Conservation (phyloP, 805 yeast genomes). For the Metschnikowia amazonensis region DNA sequence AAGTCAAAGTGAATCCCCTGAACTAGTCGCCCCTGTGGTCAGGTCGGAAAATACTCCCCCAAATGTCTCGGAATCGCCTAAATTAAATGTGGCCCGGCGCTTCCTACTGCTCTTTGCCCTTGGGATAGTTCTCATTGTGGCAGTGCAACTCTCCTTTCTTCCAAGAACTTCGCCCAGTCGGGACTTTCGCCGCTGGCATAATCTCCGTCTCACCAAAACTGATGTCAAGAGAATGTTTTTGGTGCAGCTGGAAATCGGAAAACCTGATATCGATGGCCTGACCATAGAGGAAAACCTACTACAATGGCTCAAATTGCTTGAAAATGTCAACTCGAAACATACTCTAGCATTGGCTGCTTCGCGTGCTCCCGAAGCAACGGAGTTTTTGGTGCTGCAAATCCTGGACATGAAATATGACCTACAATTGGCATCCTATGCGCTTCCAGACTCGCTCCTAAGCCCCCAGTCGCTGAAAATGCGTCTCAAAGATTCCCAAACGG, state of each 20-base stretch:
- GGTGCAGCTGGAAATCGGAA: constrained; percentile 20
- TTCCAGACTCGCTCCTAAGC: constrained; percentile 9
- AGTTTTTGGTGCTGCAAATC: constrained; percentile 26
- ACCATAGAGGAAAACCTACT: constrained; percentile 27
- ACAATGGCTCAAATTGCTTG: constrained; percentile 27
- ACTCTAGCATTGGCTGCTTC: constrained; percentile 23
- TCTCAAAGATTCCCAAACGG: constrained; percentile 21
- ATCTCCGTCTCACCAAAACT: constrained; percentile 56
- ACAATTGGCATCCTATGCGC: constrained; percentile 12
- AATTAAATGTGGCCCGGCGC: constrained; percentile 13
- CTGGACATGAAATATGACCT: constrained; percentile 27
- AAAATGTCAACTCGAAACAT: constrained; percentile 21
- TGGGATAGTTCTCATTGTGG: constrained; percentile 49
- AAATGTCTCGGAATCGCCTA: background rate
- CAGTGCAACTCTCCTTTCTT: constrained; percentile 65
- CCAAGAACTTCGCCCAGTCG: constrained; percentile 82
- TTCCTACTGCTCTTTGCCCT: constrained; percentile 45
- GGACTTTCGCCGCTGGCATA: constrained; percentile 74
- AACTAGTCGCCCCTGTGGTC: too few species aligned
- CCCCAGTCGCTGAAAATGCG: constrained; percentile 28
- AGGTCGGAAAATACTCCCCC: too few species aligned
- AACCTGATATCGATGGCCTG: constrained; percentile 14
- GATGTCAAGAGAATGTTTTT: constrained; percentile 67
- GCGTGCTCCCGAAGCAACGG: constrained; percentile 25
- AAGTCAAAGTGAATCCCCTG: too few species aligned